Conservation (phyloP, 257 asterid species). For the Echium plantagineum region DNA sequence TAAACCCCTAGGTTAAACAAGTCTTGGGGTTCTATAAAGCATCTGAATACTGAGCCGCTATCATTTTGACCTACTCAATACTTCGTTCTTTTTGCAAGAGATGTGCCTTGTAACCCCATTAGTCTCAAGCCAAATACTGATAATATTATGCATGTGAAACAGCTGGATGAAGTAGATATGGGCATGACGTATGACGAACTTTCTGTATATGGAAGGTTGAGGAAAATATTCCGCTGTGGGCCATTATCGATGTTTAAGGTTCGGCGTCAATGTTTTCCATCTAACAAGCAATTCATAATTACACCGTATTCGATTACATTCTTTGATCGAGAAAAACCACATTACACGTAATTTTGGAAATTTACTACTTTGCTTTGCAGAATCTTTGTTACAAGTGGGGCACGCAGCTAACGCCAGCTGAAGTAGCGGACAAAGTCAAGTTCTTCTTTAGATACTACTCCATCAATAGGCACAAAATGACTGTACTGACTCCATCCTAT, state of each 20-base stretch:
- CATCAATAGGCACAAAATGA: constrained; percentile 92
- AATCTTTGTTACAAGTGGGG: constrained; percentile 96
- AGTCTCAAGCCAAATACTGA: constrained; percentile 8
- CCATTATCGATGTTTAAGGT: constrained; percentile 99
- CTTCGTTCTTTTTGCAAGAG: neutral
- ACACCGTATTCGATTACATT: neutral
- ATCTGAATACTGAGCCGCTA: neutral
- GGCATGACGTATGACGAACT: constrained; percentile 96
- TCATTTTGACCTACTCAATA: neutral
- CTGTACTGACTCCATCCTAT: constrained; percentile 85
- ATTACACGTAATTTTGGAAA: constrained; percentile 1
- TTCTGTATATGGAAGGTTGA: constrained; percentile 82
- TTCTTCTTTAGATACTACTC: constrained; percentile 85
- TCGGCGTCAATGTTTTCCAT: constrained; percentile 6
- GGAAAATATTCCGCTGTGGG: constrained; percentile 88
- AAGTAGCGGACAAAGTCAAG: constrained; percentile 82
- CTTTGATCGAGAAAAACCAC: neutral
- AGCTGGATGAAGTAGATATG: constrained; percentile 98
- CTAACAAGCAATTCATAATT: too few relatives aligned
- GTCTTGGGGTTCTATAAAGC: neutral
- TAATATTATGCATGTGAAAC: constrained; percentile 16
- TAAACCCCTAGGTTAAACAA: too few relatives aligned
- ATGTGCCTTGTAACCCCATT: constrained; percentile 1
- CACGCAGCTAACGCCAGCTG: constrained; percentile 52
- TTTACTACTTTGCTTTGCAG: constrained; percentile 21